Evolutionary conservation across 129 eudicot genomes (phyloP), one percentile per base, ranked within the genome.

Genomic region (Flaveria robusta): DNA sequence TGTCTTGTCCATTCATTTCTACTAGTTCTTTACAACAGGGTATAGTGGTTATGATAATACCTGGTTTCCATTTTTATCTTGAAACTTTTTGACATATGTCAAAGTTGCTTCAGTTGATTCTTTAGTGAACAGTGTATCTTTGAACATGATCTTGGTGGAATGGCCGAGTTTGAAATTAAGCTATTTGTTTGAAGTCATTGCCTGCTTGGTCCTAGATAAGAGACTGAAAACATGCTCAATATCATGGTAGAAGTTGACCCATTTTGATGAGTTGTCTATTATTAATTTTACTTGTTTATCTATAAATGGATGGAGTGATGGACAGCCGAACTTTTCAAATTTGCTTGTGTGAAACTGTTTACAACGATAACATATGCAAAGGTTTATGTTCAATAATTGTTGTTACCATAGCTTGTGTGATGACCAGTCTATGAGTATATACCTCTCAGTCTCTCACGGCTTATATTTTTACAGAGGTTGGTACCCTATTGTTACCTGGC

Each of bases 91-190:
- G 19, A 39, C 52, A 18, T 18, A 39, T 27, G 27, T 18, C 70
- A 37, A 9, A 37, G 71, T 39, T 39, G 27, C 49, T 34, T 66
- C 1, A 19, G 26, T n/a, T 63, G 69, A 29, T 64, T 16, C 23
- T 16, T 71, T 18, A 52, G 67, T 18, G 71, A 72, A 22, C 37
- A 6, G 51, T 37, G 77, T 63, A 16, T 63, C 45, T 63, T 63
- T 63, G 20, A 7, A 14, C 68, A 31, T 63, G 43, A 29, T 63
- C 22, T 27, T 63, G 23, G 41, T 15, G 42, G 45, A 63, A 63
- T 27, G 16, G 45, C 22, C 1, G 3, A 0, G 15, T 63, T 63
- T 27, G 68, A 63, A 14, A 27, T 63, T 2, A 15, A 29, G 43
- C 68, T 11, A 63, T 29, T 27, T 60, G 5, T 19, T 7, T 37